Conservation (phyloP, 2,329 filamentous ascomycete genomes). For the Harringtonia aguacate region DNA sequence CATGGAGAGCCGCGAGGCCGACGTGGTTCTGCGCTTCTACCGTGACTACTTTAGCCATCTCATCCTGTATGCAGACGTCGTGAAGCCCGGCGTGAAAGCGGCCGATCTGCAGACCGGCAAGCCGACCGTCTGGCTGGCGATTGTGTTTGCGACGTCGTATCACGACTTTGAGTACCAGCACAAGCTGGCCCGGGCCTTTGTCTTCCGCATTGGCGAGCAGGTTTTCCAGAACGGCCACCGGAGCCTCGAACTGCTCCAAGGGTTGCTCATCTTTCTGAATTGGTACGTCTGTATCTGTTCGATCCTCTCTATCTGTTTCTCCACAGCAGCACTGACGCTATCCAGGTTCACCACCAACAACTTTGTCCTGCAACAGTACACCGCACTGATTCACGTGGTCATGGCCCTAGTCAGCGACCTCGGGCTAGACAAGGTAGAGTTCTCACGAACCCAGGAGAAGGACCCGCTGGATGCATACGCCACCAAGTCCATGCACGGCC, state of each 20-base stretch:
- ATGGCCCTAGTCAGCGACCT: constrained; percentile 14
- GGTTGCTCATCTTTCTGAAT: constrained; percentile 10
- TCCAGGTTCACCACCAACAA: constrained; percentile 11
- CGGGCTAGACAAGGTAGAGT: constrained; percentile 12
- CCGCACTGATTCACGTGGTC: constrained; percentile 12
- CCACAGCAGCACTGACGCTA: too few species aligned
- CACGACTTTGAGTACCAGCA: constrained; percentile 13
- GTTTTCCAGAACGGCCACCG: constrained; percentile 9
- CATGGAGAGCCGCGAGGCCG: constrained; percentile 9
- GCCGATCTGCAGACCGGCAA: constrained; percentile 8
- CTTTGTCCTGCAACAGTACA: constrained; percentile 10
- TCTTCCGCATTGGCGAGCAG: constrained; percentile 11
- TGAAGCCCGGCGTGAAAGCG: constrained; percentile 1
- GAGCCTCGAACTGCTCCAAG: constrained; percentile 12
- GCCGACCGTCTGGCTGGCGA: constrained; percentile 14
- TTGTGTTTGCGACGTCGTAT: constrained; percentile 13
- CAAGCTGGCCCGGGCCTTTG: constrained; percentile 7
- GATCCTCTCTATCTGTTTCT: background rate
- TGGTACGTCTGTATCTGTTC: constrained; percentile 5
- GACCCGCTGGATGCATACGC: constrained; percentile 9
- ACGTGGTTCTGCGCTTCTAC: constrained; percentile 12
- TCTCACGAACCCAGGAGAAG: constrained; percentile 1
- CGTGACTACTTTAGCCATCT: constrained; percentile 8
- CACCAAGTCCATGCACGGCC: constrained; percentile 8
- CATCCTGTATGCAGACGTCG: constrained; percentile 10